phyloP scores from a whole-genome alignment of 1,284 basidiomycete species.

The Cryptococcus sp. region DNA sequence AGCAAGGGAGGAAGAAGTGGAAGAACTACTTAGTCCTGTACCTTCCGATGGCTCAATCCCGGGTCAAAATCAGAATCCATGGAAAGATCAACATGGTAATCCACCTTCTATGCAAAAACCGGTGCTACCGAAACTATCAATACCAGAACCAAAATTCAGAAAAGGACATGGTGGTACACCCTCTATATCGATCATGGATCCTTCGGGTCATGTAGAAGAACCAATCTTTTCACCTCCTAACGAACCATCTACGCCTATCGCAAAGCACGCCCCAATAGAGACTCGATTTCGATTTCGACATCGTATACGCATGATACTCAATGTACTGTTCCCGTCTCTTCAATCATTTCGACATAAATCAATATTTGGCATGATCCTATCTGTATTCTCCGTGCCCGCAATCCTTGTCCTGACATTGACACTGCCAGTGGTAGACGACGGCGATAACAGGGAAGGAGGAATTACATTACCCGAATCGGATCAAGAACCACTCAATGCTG shows the following conservation, averaged over 20 bases:
- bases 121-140: slow-evolving; percentile 10
- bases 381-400: slow-evolving; percentile 78
- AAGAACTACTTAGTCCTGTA: background rate
- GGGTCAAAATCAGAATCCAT: slow-evolving; percentile 25
- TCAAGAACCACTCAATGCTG: slow-evolving; percentile 37
- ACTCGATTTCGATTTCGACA: slow-evolving; percentile 22
- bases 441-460: slow-evolving; percentile 35
- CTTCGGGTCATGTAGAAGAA: slow-evolving; percentile 15
- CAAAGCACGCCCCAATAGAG: slow-evolving; percentile 7
- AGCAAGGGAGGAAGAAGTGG: background rate
- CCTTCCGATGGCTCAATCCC: background rate
- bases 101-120: slow-evolving; percentile 20
- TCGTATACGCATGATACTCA: slow-evolving; percentile 14
- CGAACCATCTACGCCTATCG: background rate
- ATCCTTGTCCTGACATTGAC: slow-evolving; percentile 82
- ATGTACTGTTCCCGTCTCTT: slow-evolving; percentile 75
- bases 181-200: slow-evolving; percentile 30
- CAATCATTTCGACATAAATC: slow-evolving; percentile 70
- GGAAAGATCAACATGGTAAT: slow-evolving; percentile 25
- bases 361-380: slow-evolving; percentile 65
- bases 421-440: slow-evolving; percentile 71
- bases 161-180: slow-evolving; percentile 8
- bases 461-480: slow-evolving; percentile 34
- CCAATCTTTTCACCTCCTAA: slow-evolving; percentile 1
- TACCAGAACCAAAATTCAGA: slow-evolving; percentile 7